Base-by-base conservation (phyloP, 345 rosid genomes). In the Salix exigua region DNA sequence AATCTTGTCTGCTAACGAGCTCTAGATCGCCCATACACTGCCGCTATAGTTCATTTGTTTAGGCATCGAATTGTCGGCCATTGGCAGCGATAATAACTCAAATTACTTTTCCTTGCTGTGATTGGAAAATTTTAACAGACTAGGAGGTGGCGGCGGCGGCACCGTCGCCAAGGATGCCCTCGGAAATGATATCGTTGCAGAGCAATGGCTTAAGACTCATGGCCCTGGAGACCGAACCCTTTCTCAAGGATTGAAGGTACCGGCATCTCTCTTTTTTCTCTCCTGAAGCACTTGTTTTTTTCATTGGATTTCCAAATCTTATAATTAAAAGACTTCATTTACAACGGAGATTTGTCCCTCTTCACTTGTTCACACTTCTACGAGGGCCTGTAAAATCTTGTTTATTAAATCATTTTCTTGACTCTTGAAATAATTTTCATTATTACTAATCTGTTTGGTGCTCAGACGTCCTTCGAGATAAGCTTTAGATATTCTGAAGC, bases 151-250 rank as follows among this genome's bases (percentile, higher is more conserved):
- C 14, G 86, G 87, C 74, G 93, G 88, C 60, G 98, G 97, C 74
- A 93, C 88, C 6, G n/a, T 83, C 72, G 99, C 98, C 76, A 91
- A 93, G 83, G 99, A 95, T 86, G 99, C 99, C 21, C 0, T 90
- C 30, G 98, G 97, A 67, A 96, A 96, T 37, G 97, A 93, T 80
- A 78, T 96, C 23, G 0, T 91, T 79, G 94, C 88, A 35, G 86
- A 46, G 0, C 89, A 91, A 76, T 93, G 99, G 99, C 91, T 93
- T 37, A 87, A 91, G 87, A 91, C 72, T 79, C 98, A 91, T 62
- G 93, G 91, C 76, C 87, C 96, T 21, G 99, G 98, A 37, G 97
- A 95, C 83, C 78, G 92, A 62, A 93, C 99, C 74, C 87, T 96
- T 64, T 83, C 94, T 30, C 96, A 95, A 82, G 99, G 97, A 75